A percentile compares a stretch with the other conserved stretches of the same genome.
These are phyloP conservation scores for Aspergillus sp. DNA, from an alignment of 2,329 filamentous ascomycete genomes.

Conservation along the genomic window DNA sequence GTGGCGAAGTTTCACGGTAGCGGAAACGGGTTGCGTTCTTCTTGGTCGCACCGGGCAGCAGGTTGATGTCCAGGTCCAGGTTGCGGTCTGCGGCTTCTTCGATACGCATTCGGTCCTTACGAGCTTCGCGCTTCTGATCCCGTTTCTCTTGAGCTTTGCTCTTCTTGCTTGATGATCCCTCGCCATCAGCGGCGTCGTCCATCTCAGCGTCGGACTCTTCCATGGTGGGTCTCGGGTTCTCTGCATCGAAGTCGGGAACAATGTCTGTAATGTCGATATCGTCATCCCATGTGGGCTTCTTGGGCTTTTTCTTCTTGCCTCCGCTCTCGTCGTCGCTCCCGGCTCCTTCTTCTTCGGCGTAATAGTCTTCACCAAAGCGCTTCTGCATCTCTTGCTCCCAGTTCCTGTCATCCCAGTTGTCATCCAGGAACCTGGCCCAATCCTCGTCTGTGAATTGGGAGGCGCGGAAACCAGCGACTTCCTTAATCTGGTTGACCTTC, in stretches of 20 bases:
- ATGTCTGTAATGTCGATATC: slow-evolving; percentile 96
- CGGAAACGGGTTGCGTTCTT: slow-evolving; percentile 60
- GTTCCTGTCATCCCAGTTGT: slow-evolving; percentile 77
- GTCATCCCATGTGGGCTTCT: slow-evolving; percentile 90
- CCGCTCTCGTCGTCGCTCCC: slow-evolving; percentile 39
- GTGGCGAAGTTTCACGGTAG: slow-evolving; percentile 90
- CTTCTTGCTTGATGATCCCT: slow-evolving; percentile 39
- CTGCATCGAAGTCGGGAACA: slow-evolving; percentile 75
- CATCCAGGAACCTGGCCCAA: slow-evolving; percentile 77
- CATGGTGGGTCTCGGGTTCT: slow-evolving; percentile 46
- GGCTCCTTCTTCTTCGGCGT: slow-evolving; percentile 58
- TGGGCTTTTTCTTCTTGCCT: slow-evolving; percentile 56
- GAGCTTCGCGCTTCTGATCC: slow-evolving; percentile 63
- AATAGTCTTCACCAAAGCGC: slow-evolving; percentile 86
- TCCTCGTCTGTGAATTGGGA: slow-evolving; percentile 65
- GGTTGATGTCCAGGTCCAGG: slow-evolving; percentile 64
- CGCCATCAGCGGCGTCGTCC: slow-evolving; percentile 33
- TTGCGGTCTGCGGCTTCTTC: slow-evolving; percentile 79
- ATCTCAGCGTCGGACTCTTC: slow-evolving; percentile 51
- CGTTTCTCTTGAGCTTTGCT: slow-evolving; percentile 44
- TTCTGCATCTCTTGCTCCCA: slow-evolving; percentile 90
- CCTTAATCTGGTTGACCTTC: slow-evolving; percentile 80
- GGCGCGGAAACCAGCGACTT: slow-evolving; percentile 73
- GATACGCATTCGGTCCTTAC: slow-evolving; percentile 73
- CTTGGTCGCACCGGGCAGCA: slow-evolving; percentile 49